Percentiles rank a stretch among this genome's conserved stretches.
phyloP scores from a whole-genome alignment of 305 asterid species.

The Fraxinus greggii region DNA sequence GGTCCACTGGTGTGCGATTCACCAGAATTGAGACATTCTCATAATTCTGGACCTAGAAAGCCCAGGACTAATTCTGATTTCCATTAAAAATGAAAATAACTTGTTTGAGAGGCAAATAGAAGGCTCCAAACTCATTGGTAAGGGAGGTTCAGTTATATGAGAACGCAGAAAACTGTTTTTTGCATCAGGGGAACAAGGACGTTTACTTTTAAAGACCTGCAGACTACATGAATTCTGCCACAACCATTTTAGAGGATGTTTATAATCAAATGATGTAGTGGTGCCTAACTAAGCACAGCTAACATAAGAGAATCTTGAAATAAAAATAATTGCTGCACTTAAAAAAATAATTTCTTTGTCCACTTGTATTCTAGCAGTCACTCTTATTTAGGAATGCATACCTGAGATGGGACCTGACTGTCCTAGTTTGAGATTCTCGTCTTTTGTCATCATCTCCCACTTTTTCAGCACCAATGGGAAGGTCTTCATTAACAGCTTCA shows the following conservation, averaged over 20 bases:
- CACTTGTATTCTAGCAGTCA: conserved; percentile 2
- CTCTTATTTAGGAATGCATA: conserved; percentile 17
- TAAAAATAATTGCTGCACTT: background rate
- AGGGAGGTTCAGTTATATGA: background rate
- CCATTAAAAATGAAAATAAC: background rate
- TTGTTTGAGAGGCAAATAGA: background rate
- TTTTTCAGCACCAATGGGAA: conserved; percentile 25
- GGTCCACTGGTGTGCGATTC: background rate
- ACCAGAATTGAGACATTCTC: conserved; percentile 10
- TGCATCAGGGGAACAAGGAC: background rate
- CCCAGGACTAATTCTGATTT: background rate
- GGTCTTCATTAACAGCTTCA: conserved; percentile 34
- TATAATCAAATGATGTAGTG: conserved; percentile 14
- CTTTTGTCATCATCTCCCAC: conserved; percentile 24
- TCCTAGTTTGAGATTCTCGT: conserved; percentile 30
- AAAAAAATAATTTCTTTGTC: background rate
- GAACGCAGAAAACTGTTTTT: background rate
- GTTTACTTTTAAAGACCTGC: background rate
- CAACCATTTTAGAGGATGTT: background rate
- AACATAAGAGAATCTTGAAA: conserved; percentile 8
- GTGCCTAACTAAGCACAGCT: background rate
- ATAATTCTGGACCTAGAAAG: conserved; percentile 2
- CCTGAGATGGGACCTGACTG: conserved; percentile 41
- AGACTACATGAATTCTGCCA: background rate
- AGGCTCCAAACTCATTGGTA: background rate